Percentiles rank a stretch among this genome's conserved stretches.
Conservation (phyloP, 2,329 filamentous ascomycete genomes). For the Drechslera avenae region DNA sequence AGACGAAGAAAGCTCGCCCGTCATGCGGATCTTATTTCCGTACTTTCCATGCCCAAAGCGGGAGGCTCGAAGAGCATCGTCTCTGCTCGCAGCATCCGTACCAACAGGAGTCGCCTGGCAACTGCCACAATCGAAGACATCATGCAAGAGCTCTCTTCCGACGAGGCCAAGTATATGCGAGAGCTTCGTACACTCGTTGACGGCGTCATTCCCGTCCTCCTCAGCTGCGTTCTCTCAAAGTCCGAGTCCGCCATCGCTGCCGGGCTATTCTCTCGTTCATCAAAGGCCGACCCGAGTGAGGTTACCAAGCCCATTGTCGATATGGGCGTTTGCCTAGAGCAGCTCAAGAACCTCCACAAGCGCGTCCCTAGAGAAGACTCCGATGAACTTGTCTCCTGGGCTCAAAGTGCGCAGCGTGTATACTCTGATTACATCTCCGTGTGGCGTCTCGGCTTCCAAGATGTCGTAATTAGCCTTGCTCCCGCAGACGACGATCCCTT, state of each 20-base stretch:
- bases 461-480: constrained; percentile 90
- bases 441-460: constrained; percentile 93
- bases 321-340: constrained; percentile 90
- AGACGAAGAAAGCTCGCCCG: constrained; percentile 75
- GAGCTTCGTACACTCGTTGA: constrained; percentile 93
- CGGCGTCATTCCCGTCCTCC: constrained; percentile 89
- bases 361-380: constrained; percentile 76
- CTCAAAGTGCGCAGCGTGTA: constrained; percentile 74
- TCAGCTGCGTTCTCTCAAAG: constrained; percentile 81
- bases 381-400: constrained; percentile 78
- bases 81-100: constrained; percentile 78
- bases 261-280: constrained; percentile 68
- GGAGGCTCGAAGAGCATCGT: constrained; percentile 71
- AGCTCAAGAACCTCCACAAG: constrained; percentile 78
- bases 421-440: constrained; percentile 85
- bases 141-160: constrained; percentile 77
- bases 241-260: constrained; percentile 67
- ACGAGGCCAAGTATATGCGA: constrained; percentile 85
- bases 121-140: constrained; percentile 75
- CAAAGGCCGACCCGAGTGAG: constrained; percentile 61
- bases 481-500: constrained; percentile 69
- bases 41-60: constrained; percentile 73
- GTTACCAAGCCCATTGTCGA: constrained; percentile 87
- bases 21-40: constrained; percentile 92
- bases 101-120: constrained; percentile 68